A percentile compares a stretch with the other conserved stretches of the same genome.
Conservation (phyloP, 2,329 filamentous ascomycete genomes). For the Colletotrichum sp. region DNA sequence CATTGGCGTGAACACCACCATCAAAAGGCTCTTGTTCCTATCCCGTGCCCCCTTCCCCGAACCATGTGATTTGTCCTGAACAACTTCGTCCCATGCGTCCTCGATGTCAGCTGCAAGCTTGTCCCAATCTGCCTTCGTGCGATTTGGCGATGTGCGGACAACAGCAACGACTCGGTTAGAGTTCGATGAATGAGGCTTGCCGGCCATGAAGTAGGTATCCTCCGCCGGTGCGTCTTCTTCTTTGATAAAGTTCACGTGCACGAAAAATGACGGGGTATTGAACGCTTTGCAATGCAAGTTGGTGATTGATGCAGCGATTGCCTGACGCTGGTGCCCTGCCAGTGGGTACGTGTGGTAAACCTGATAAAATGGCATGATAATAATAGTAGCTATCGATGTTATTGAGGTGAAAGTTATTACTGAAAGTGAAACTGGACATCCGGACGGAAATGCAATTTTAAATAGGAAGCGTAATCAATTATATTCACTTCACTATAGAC, state of each 20-base stretch:
- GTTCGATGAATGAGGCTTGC: neutral
- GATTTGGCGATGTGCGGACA: neutral
- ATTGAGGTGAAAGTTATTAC: neutral
- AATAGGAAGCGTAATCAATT: neutral
- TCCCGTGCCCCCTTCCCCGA: neutral
- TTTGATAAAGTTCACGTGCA: neutral
- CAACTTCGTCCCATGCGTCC: neutral
- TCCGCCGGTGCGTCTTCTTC: neutral
- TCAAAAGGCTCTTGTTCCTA: neutral
- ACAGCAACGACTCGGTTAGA: neutral
- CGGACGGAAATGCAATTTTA: neutral
- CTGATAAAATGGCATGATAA: neutral
- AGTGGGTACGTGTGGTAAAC: neutral
- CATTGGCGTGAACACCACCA: neutral
- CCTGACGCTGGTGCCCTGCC: neutral
- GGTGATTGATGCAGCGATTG: neutral
- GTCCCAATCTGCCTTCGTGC: constrained; percentile 3
- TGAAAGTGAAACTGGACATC: neutral
- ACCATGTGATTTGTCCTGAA: neutral
- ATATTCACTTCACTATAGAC: neutral
- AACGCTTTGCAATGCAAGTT: constrained; percentile 3
- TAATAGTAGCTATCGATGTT: neutral
- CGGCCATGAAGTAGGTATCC: neutral
- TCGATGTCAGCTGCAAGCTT: neutral
- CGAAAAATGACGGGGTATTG: neutral